Conservation (phyloP, 805 yeast genomes). For the Yamadazyma tumulicola region DNA sequence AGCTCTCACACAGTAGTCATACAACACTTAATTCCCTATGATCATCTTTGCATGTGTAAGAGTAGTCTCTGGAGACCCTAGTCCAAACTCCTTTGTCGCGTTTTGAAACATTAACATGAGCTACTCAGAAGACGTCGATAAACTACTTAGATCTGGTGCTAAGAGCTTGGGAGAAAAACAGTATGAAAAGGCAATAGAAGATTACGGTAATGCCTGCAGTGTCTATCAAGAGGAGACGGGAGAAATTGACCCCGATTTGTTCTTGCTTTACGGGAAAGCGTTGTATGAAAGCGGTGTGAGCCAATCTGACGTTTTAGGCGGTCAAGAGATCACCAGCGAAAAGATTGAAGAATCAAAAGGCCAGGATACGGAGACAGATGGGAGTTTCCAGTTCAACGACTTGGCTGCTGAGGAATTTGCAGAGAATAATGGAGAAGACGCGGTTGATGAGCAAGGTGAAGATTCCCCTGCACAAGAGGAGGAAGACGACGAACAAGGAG, state of each 20-base stretch:
- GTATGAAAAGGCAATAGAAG: conserved; percentile 65
- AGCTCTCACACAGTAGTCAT: too few species aligned
- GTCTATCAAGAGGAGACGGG: conserved; percentile 43
- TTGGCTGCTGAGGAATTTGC: conserved; percentile 19
- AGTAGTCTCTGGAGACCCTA: too few species aligned
- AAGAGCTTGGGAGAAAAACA: conserved; percentile 60
- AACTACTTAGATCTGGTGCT: conserved; percentile 58
- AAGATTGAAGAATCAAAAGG: conserved; percentile 18
- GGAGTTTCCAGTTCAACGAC: conserved; percentile 22
- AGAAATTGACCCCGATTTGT: conserved; percentile 70
- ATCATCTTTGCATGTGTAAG: too few species aligned
- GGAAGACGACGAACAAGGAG: conserved; percentile 49
- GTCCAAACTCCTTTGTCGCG: too few species aligned
- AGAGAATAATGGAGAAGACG: conserved; percentile 18
- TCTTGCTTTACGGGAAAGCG: conserved; percentile 76
- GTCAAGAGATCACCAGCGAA: conserved; percentile 14
- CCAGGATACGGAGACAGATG: conserved; percentile 17
- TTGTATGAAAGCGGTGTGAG: conserved; percentile 73
- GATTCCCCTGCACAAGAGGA: conserved; percentile 30
- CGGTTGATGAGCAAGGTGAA: conserved; percentile 12
- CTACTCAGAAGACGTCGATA: conserved; percentile 42
- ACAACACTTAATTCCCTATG: too few species aligned
- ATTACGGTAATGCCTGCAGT: conserved; percentile 73
- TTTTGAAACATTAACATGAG: conserved; percentile 13
- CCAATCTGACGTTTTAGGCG: conserved; percentile 75